A percentile compares a stretch with the other conserved stretches of the same genome.
Evolutionary conservation across 805 yeast species (phyloP).

Genomic region (Lipomyces anomalus): DNA sequence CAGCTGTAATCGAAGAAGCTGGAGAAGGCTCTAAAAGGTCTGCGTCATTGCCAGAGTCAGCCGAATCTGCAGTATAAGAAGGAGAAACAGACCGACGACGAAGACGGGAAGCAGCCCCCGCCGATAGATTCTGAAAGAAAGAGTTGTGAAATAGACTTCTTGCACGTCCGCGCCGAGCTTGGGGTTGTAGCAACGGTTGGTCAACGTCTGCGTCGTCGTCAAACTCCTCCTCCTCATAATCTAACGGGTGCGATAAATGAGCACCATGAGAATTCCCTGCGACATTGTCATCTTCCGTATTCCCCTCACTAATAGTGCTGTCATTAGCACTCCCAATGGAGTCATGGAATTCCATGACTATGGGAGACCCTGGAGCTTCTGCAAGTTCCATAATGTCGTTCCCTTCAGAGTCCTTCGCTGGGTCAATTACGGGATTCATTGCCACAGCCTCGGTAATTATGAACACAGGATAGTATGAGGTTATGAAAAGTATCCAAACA

Average conservation of each 20-base stretch:
- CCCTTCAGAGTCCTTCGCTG: too few relatives aligned
- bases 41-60: slow-evolving; percentile 17
- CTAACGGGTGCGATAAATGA: too few relatives aligned
- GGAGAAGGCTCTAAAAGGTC: slow-evolving; percentile 23
- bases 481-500: too few relatives aligned
- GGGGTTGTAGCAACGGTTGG: slow-evolving; percentile 11
- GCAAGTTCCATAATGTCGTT: slow-evolving; percentile 1
- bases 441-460: too few relatives aligned
- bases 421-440: too few relatives aligned
- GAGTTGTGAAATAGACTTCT: slow-evolving; percentile 9
- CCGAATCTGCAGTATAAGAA: slow-evolving; percentile 5
- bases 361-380: slow-evolving; percentile 18
- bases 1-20: slow-evolving; percentile 7
- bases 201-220: slow-evolving; percentile 8
- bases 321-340: not conserved
- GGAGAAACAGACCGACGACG: too few relatives aligned
- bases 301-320: not conserved
- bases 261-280: too few relatives aligned
- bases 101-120: not conserved
- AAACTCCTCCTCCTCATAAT: slow-evolving; percentile 19
- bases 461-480: too few relatives aligned
- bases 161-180: slow-evolving; percentile 10
- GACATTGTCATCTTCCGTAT: not conserved
- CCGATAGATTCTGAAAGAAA: slow-evolving; percentile 5
- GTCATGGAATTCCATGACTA: slow-evolving; percentile 14